These are phyloP conservation scores for Fusarium aywerte DNA, from an alignment of 2,329 filamentous ascomycete species.

Conservation along the genomic window DNA sequence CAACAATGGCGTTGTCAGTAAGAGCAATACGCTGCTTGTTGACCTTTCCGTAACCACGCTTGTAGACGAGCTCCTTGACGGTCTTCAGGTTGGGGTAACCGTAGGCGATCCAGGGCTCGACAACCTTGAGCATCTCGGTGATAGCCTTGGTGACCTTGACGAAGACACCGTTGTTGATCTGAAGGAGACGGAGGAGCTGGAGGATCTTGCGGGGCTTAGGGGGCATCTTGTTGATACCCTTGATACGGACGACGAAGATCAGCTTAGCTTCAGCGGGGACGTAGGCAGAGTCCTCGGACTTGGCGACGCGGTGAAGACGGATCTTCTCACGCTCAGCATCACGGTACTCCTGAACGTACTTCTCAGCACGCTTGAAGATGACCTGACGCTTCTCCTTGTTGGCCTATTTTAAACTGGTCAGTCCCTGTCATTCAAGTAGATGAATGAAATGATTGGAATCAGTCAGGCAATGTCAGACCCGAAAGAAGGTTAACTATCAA, in stretches of 20 bases:
- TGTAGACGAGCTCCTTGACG: constrained; percentile 99
- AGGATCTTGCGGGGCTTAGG: constrained; percentile 99
- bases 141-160: constrained; percentile 98
- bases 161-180: constrained; percentile 99
- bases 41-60: constrained; percentile 99
- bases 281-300: constrained; percentile 93
- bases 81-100: constrained; percentile 99
- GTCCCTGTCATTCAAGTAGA: constrained; percentile 40
- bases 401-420: constrained; percentile 69
- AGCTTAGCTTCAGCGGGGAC: constrained; percentile 95
- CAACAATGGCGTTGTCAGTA: constrained; percentile 97
- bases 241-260: constrained; percentile 98
- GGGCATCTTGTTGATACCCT: constrained; percentile 99
- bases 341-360: constrained; percentile 99
- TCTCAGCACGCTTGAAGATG: constrained; percentile 99
- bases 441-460: constrained; percentile 39
- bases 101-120: constrained; percentile 99
- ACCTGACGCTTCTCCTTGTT: constrained; percentile 98
- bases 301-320: constrained; percentile 87
- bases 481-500: constrained; percentile 99
- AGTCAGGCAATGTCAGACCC: constrained; percentile 79
- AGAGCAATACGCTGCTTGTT: constrained; percentile 97
- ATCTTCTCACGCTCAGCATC: constrained; percentile 98
- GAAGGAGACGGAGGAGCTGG: constrained; percentile 97
- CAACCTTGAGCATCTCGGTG: constrained; percentile 94